Conservation (phyloP, 169 alveolate species). For the Plasmodium gaboni region DNA sequence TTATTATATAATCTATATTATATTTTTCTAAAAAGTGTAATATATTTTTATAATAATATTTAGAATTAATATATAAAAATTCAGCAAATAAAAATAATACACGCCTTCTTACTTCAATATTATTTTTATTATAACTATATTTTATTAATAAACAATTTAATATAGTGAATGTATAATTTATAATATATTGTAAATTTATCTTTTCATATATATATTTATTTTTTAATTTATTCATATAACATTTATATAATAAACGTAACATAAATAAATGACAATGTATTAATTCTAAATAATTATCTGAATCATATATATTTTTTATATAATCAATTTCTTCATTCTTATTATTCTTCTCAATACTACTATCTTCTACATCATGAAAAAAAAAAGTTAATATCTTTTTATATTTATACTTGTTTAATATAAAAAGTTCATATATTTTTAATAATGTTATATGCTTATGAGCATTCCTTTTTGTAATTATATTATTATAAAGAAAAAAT, state of each 20-base stretch:
- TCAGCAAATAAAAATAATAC: conserved; percentile 47
- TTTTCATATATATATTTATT: conserved; percentile 18
- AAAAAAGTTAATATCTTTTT: conserved; percentile 1
- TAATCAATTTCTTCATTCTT: neutral
- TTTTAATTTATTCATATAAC: conserved; percentile 32
- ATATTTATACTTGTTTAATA: neutral
- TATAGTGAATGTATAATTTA: conserved; percentile 25
- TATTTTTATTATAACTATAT: conserved; percentile 43
- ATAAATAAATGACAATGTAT: conserved; percentile 57
- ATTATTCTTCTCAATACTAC: neutral
- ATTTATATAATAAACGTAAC: conserved; percentile 49
- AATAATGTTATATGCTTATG: conserved; percentile 18
- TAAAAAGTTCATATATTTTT: conserved; percentile 30
- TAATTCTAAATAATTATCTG: conserved; percentile 13
- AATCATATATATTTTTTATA: neutral
- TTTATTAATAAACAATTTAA: conserved; percentile 50
- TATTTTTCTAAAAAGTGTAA: conserved; percentile 37
- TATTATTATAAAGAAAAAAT: conserved; percentile 46
- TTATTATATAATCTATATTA: conserved; percentile 52
- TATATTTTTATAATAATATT: conserved; percentile 58
- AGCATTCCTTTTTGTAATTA: conserved; percentile 37
- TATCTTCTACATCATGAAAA: conserved; percentile 53
- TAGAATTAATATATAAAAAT: conserved; percentile 50
- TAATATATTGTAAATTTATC: conserved; percentile 27
- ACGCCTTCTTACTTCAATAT: conserved; percentile 8